Conservation (phyloP, 2,329 filamentous ascomycete species). For the Penicillium sp. region DNA sequence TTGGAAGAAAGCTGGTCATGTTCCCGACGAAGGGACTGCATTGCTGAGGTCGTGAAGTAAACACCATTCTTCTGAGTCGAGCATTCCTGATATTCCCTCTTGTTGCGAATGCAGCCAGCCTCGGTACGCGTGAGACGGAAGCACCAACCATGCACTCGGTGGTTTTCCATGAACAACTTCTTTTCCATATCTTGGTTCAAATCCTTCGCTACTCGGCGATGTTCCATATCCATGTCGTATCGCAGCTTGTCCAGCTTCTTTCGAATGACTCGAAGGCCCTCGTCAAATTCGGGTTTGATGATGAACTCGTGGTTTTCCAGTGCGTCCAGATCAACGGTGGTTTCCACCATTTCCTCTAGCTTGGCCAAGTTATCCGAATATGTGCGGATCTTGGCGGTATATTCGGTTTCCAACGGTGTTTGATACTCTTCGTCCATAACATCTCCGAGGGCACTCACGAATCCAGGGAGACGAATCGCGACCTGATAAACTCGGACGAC, state of each 20-base stretch:
- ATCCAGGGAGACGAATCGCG: slow-evolving; percentile 85
- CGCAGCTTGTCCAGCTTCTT: slow-evolving; percentile 87
- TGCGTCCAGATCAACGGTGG: slow-evolving; percentile 92
- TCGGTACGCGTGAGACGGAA: slow-evolving; percentile 91
- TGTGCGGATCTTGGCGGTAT: slow-evolving; percentile 80
- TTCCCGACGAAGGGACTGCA: slow-evolving; percentile 82
- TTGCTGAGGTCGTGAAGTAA: slow-evolving; percentile 87
- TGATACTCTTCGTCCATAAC: slow-evolving; percentile 96
- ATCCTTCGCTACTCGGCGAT: slow-evolving; percentile 74
- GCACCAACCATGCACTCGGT: slow-evolving; percentile 95
- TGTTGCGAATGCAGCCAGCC: slow-evolving; percentile 90
- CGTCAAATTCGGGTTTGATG: slow-evolving; percentile 98
- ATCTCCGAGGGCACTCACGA: slow-evolving; percentile 84
- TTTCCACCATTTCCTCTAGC: slow-evolving; percentile 97
- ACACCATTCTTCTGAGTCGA: slow-evolving; percentile 99
- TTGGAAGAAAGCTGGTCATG: slow-evolving; percentile 92
- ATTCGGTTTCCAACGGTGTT: slow-evolving; percentile 81
- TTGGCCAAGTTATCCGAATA: slow-evolving; percentile 79
- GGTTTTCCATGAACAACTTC: slow-evolving; percentile 96
- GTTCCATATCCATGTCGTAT: slow-evolving; percentile 81
- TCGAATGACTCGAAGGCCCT: slow-evolving; percentile 81
- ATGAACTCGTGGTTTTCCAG: slow-evolving; percentile 97
- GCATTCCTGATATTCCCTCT: slow-evolving; percentile 86
- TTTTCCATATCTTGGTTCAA: slow-evolving; percentile 93
- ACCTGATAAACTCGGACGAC: slow-evolving; percentile 96